Conservation (phyloP, 257 asterid genomes). For the Catharanthus roseus region DNA sequence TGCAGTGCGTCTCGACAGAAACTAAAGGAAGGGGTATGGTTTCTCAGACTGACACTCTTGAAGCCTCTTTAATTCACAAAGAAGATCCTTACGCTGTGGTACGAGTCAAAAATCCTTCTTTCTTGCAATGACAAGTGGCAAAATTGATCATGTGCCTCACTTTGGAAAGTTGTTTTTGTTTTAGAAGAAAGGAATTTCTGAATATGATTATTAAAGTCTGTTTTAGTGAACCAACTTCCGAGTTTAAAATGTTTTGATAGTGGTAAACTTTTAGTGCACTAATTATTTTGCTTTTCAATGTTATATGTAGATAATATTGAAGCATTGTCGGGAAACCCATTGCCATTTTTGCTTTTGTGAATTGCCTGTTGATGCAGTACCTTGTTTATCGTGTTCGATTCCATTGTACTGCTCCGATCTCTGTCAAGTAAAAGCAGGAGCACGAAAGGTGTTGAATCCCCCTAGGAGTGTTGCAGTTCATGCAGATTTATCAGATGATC, state of each 20-base stretch:
- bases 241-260: neutral
- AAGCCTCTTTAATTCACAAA: conserved; percentile 65
- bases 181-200: neutral
- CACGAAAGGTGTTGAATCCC: conserved; percentile 26
- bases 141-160: neutral
- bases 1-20: conserved; percentile 41
- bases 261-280: neutral
- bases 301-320: conserved; percentile 67
- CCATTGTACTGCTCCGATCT: conserved; percentile 72
- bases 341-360: conserved; percentile 94
- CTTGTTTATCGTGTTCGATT: conserved; percentile 71
- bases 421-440: conserved; percentile 78
- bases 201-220: neutral
- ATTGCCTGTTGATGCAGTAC: conserved; percentile 69
- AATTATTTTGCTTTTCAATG: neutral
- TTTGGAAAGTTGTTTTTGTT: neutral
- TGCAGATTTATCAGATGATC: conserved; percentile 52
- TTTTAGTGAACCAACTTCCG: neutral
- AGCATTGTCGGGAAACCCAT: conserved; percentile 77
- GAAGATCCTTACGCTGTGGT: conserved; percentile 97
- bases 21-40: conserved; percentile 80
- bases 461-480: conserved; percentile 18
- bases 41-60: conserved; percentile 47
- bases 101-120: conserved; percentile 19
- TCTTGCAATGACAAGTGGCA: neutral